Evolutionary conservation across 2,329 filamentous ascomycete species (phyloP).

Genomic region (Alternaria atra): DNA sequence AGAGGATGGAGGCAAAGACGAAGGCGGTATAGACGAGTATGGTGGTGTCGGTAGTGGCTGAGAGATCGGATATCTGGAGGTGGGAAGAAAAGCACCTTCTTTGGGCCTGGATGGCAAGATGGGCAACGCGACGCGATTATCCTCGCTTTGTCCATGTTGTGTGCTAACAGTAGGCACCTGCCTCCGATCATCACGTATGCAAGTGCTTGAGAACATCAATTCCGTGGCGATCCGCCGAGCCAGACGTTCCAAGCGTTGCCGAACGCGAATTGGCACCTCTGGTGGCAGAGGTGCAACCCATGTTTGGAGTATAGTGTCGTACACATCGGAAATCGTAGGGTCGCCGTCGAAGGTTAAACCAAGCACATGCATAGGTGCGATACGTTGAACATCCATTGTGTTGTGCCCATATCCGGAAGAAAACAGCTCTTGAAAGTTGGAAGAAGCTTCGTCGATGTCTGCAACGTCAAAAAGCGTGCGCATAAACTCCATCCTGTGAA

Average conservation of each 20-base stretch:
- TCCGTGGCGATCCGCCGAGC: slow-evolving; percentile 50
- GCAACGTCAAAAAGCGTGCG: slow-evolving; percentile 25
- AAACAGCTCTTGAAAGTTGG: slow-evolving; percentile 31
- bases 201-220: slow-evolving; percentile 47
- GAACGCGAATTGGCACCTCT: slow-evolving; percentile 33
- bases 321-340: slow-evolving; percentile 35
- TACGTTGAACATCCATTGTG: slow-evolving; percentile 19
- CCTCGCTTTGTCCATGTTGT: slow-evolving; percentile 19
- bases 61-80: slow-evolving; percentile 5
- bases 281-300: slow-evolving; percentile 45
- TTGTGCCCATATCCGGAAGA: not conserved
- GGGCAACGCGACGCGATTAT: slow-evolving; percentile 27
- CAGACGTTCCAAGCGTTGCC: slow-evolving; percentile 43
- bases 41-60: slow-evolving; percentile 27
- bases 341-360: slow-evolving; percentile 15
- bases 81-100: not conserved
- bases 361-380: slow-evolving; percentile 29
- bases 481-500: slow-evolving; percentile 33
- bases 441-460: slow-evolving; percentile 45
- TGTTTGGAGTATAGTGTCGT: slow-evolving; percentile 43
- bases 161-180: slow-evolving; percentile 16
- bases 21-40: slow-evolving; percentile 26
- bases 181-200: slow-evolving; percentile 18
- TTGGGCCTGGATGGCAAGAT: slow-evolving; percentile 29
- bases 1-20: slow-evolving; percentile 17